Evolutionary conservation across 495 filamentous ascomycete genomes (phyloP), one percentile per base, ranked within the genome.

Genomic region (Talaromyces wortmannii): DNA sequence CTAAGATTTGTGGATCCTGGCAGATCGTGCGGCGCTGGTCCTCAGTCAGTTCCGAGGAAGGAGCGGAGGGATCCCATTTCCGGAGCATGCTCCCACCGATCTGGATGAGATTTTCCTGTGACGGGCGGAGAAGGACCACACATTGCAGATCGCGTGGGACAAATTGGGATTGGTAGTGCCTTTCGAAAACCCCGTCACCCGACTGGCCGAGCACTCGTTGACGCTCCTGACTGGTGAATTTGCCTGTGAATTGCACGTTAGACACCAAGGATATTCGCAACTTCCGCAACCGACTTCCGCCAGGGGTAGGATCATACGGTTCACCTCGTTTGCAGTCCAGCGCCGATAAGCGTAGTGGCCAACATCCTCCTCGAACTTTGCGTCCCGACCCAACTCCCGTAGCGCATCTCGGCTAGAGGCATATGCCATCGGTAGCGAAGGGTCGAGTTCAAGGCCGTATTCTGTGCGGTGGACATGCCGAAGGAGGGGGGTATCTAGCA

Each of bases 261-360:
- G 57, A 55, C 45, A 53, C 46, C 33, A 54, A 52, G 50, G 30
- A 15, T 49, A 16, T 43, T 55, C 30, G 13, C 17, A 15, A 53
- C 10, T 31, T 46, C 40, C 45, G 13, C 10, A 44, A 16, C 32
- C 48, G 32, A 53, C 45, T 45, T 31, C 31, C 33, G 51, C 43
- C 10, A 51, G n/a, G 23, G 52, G 36, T 18, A 54, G 46, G 11
- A 40, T 63, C 60, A 47, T 58, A 68, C 58, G 48, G 56, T 70
- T 68, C n/a, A 64, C 63, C 62, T 68, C 47, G 60, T 70, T 70
- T 63, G 53, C 59, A 18, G 62, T 51, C 67, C 56, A 68, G 42
- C 59, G 50, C 31, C 63, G 60, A 52, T 54, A 70, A 48, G 67
- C 67, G 44, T 68, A 68, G 63, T 70, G 45, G n/a, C 61, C 49